phyloP scores from a whole-genome alignment of 2,329 filamentous ascomycete species.

The Monilinia vaccinii-corymbosi region DNA sequence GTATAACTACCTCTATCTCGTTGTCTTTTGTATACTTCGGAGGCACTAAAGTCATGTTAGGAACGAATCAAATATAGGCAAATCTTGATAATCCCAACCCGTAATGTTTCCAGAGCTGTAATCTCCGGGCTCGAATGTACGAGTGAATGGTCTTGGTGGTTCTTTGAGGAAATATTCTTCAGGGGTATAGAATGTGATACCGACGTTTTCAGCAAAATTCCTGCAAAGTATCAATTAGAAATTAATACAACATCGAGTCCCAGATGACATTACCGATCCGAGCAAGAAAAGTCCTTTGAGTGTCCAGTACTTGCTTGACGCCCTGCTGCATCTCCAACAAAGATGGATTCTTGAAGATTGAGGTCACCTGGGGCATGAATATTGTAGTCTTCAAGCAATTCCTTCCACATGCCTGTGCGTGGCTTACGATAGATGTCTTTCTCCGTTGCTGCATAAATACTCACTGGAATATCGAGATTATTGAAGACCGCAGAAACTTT shows the following conservation, averaged over 20 bases:
- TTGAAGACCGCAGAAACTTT: constrained; percentile 63
- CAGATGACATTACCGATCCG: constrained; percentile 36
- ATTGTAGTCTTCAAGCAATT: constrained; percentile 45
- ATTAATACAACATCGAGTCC: not conserved
- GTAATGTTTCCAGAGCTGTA: constrained; percentile 36
- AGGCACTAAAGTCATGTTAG: constrained; percentile 17
- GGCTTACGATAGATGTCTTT: constrained; percentile 83
- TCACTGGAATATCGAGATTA: constrained; percentile 65
- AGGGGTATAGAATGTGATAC: constrained; percentile 72
- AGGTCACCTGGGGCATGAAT: constrained; percentile 40
- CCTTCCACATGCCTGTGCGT: constrained; percentile 77
- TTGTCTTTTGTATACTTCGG: constrained; percentile 45
- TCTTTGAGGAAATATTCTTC: constrained; percentile 83
- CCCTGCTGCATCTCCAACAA: constrained; percentile 80
- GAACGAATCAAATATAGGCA: not conserved
- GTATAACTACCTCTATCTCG: constrained; percentile 66
- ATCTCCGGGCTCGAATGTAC: constrained; percentile 61
- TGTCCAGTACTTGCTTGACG: constrained; percentile 38
- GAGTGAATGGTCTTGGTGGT: constrained; percentile 52
- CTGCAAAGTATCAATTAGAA: constrained; percentile 32
- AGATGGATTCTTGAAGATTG: constrained; percentile 66
- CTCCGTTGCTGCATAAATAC: constrained; percentile 76
- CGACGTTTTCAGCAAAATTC: constrained; percentile 79
- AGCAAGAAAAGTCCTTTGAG: constrained; percentile 56
- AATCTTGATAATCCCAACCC: constrained; percentile 18